Evolutionary conservation across 2,329 filamentous ascomycete species (phyloP), one percentile per base, ranked within the genome.

Genomic region (Zasmidium citrigriseum): DNA sequence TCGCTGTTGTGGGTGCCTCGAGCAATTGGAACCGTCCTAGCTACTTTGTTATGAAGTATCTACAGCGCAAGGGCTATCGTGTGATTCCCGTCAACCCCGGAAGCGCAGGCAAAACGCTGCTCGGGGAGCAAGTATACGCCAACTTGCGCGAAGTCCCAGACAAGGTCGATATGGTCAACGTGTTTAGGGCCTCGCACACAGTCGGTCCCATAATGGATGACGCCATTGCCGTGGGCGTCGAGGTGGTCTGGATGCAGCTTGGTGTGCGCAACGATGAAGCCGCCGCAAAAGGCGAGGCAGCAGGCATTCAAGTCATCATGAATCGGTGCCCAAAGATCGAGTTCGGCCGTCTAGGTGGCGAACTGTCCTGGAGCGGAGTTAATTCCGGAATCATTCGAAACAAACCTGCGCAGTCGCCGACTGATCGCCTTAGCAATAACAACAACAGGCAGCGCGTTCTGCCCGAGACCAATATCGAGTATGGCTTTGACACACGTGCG

Each of bases 11-110:
- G 2, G 59, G 59, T 21, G 59, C 59, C 51, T 61, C 59, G 16
- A 58, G 55, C 59, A 61, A 61, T 38, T 61, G 59, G 59, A 61
- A 61, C n/a, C 59, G 59, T 25, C 59, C 59, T 38, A 61, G 59
- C 55, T 61, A 61, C 59, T 61, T 61, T 21, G 59, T 61, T 14
- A 61, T 61, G 59, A 58, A 61, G 59, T 61, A 61, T 46, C 16
- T 61, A 23, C 59, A 61, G 41, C 59, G 59, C 41, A 61, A 61
- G 55, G 59, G 59, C 55, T 61, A 61, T 48, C 59, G 59, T 48
- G 59, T 61, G 25, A 61, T 61, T n/a, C 59, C 59, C 25, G 59
- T 61, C 55, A 61, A 61, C 44, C 59, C 59, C 20, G 59, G 55
- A 23, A 58, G 52, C 52, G 59, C 59, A 49, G 59, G 59, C 3